Evolutionary conservation across 495 filamentous ascomycete species (phyloP).

Genomic region (Penicillium pulvis): DNA sequence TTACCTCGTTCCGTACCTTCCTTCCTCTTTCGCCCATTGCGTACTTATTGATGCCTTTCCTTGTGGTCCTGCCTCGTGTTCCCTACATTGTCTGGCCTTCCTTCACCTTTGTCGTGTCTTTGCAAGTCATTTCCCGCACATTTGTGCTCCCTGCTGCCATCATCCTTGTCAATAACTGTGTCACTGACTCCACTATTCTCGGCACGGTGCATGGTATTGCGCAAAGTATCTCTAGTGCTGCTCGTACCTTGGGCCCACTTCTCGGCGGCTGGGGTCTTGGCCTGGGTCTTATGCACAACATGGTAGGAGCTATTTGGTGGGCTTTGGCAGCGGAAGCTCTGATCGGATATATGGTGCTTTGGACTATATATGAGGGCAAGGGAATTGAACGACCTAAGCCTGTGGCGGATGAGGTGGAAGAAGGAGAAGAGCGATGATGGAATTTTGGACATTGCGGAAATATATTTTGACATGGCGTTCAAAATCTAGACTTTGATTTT

Average conservation of each 20-base stretch:
- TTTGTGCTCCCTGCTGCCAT: slow-evolving; percentile 69
- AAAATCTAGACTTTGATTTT: neutral
- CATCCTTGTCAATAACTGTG: slow-evolving; percentile 70
- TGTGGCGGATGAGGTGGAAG: slow-evolving; percentile 26
- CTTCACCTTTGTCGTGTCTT: slow-evolving; percentile 60
- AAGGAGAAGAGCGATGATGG: neutral
- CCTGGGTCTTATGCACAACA: slow-evolving; percentile 61
- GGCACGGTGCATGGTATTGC: slow-evolving; percentile 72
- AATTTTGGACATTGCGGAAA: neutral
- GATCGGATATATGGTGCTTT: slow-evolving; percentile 51
- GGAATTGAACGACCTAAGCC: slow-evolving; percentile 40
- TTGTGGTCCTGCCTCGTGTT: slow-evolving; percentile 57
- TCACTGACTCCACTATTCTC: slow-evolving; percentile 61
- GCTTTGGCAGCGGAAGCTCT: slow-evolving; percentile 52
- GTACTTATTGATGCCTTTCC: slow-evolving; percentile 67
- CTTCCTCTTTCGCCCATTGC: slow-evolving; percentile 65
- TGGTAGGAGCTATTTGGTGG: slow-evolving; percentile 76
- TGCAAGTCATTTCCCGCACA: slow-evolving; percentile 72
- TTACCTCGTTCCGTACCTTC: slow-evolving; percentile 58
- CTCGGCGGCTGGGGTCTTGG: slow-evolving; percentile 67
- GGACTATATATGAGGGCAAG: slow-evolving; percentile 56
- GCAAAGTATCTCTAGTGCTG: slow-evolving; percentile 60
- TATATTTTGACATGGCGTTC: neutral
- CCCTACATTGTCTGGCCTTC: slow-evolving; percentile 54
- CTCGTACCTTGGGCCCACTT: slow-evolving; percentile 66